Evolutionary conservation across 352 stramenopile genomes (phyloP), one percentile per base, ranked within the genome.

Genomic region (Globisporangium iwayamae): DNA sequence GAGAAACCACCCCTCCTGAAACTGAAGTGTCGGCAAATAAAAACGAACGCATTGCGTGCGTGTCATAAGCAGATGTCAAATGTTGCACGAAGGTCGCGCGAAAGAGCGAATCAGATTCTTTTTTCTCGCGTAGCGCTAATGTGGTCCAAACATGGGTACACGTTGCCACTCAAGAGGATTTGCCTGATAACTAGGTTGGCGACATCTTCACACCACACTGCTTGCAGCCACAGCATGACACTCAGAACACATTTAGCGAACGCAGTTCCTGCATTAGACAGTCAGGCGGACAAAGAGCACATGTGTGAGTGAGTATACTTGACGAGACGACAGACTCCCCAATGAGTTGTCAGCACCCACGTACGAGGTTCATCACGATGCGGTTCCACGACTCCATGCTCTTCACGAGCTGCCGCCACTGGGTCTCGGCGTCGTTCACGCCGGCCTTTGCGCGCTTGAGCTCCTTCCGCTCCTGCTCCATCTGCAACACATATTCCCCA

Each of bases 311-410:
- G 20, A 22, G 28, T 41, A 11, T 4, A 14, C 9, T 41, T 11
- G 36, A 11, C 14, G 36, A 41, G n/a, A 28, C 25, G 25, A 28
- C 25, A 28, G 25, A 28, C 25, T 28, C 25, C 1, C 25, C 25
- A 28, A 28, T 28, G 25, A 28, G 25, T 28, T 28, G 25, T 28
- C 25, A 28, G 1, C 25, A 28, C 25, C 25, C 25, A 64, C 63
- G 50, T 67, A 91, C 85, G 69, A 94, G 65, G 59, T 89, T 93
- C 71, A 89, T 83, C 47, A 94, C 71, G 60, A 94, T 92, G 68
- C 85, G 83, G 68, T 91, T 93, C 86, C 86, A 94, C 16, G 79
- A 62, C 68, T 94, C 86, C 84, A 94, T 94, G 70, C 79, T 89
- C 75, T 90, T 90, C 25, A 94, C 82, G 5, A 94, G 72, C 53